Percentiles rank a stretch among this genome's conserved stretches.
Conservation (phyloP, 1,284 basidiomycete species). For the Cutaneotrichosporon dermatis region DNA sequence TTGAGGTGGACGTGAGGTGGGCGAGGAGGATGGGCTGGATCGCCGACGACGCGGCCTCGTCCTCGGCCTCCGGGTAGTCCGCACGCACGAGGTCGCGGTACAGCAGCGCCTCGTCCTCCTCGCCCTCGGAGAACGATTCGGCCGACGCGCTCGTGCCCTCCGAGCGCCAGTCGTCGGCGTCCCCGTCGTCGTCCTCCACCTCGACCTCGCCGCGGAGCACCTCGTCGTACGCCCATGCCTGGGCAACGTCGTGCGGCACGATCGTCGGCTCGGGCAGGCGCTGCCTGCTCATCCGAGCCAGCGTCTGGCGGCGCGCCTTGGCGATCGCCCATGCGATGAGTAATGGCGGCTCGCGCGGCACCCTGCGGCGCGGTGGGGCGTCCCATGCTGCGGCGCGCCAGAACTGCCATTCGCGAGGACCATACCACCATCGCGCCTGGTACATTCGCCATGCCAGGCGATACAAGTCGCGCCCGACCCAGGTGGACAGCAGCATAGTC, state of each 20-base stretch:
- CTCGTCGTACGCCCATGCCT: constrained; percentile 17
- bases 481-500: constrained; percentile 26
- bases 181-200: constrained; percentile 30
- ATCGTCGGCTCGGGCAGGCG: no score
- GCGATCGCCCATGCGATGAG: constrained; percentile 2
- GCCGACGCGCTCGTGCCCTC: constrained; percentile 20
- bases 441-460: constrained; percentile 6
- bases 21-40: constrained; percentile 46
- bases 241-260: background rate
- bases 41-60: background rate
- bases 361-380: background rate
- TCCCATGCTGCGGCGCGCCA: constrained; percentile 40
- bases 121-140: constrained; percentile 11
- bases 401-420: constrained; percentile 39
- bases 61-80: constrained; percentile 9
- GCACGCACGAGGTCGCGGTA: constrained; percentile 29
- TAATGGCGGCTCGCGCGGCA: constrained; percentile 4
- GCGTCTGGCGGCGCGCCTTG: background rate
- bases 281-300: background rate
- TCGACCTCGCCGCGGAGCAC: constrained; percentile 31
- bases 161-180: constrained; percentile 17
- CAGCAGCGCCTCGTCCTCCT: constrained; percentile 22
- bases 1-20: constrained; percentile 36
- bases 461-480: constrained; percentile 24
- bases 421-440: constrained; percentile 42